These are phyloP conservation scores for Fusarium setosum DNA, from an alignment of 2,329 filamentous ascomycete species.

Conservation along the genomic window DNA sequence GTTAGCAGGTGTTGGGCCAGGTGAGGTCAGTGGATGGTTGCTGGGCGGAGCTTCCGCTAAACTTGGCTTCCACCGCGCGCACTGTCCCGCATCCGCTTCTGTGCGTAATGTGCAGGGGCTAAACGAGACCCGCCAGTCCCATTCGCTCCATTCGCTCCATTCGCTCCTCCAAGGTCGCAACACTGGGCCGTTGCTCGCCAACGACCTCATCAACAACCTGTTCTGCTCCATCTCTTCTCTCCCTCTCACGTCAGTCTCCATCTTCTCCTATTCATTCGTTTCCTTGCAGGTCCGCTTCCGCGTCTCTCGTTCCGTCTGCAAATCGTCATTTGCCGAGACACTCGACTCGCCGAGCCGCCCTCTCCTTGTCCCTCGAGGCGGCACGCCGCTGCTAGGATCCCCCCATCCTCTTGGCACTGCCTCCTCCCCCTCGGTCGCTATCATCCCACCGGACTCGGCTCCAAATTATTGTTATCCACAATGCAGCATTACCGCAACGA, in stretches of 20 bases:
- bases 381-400: constrained; percentile 39
- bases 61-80: constrained; percentile 20
- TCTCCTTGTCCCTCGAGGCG: constrained; percentile 24
- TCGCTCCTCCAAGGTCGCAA: constrained; percentile 15
- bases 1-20: not conserved
- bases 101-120: constrained; percentile 12
- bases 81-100: constrained; percentile 28
- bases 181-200: constrained; percentile 36
- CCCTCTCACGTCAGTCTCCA: constrained; percentile 16
- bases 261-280: constrained; percentile 23
- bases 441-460: constrained; percentile 20
- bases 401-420: constrained; percentile 25
- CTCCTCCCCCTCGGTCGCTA: constrained; percentile 10
- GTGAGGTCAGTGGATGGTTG: constrained; percentile 23
- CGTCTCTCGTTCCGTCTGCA: constrained; percentile 20
- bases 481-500: constrained; percentile 50
- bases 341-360: constrained; percentile 17
- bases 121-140: constrained; percentile 15
- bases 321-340: constrained; percentile 19
- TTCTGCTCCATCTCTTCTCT: constrained; percentile 20
- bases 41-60: constrained; percentile 36
- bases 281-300: constrained; percentile 25
- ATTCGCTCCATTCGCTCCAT: constrained; percentile 27
- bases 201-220: constrained; percentile 36
- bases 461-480: constrained; percentile 27